Evolutionary conservation across 1,284 basidiomycete species (phyloP), one percentile per base, ranked within the genome.

Genomic region (Puccinia novopanici): DNA sequence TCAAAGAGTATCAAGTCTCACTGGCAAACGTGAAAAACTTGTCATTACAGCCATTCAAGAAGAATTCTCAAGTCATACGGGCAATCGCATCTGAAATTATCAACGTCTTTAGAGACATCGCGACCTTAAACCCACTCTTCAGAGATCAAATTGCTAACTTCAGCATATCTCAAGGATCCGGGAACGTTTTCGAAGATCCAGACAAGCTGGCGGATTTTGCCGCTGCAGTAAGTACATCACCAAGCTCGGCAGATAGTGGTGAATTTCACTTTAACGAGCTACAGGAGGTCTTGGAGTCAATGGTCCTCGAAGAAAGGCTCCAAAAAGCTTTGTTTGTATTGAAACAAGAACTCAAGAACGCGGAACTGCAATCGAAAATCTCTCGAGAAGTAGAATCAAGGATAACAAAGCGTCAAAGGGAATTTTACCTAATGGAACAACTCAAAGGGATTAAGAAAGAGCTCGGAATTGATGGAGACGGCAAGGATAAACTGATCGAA

Each of bases 391-490:
- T 99, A 30, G 95, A 99, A 86, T 90, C 88, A 88, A 98, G 98
- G 88, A 98, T 99, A 82, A 94, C 94, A 71, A 98, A 98, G 87
- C 89, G 95, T 19, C 96, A 99, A 86, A 89, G 95, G 81, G 97
- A 99, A 88, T 98, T 97, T 85, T 98, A 97, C 87, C 88, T 99
- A 81, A 95, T 94, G 92, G 97, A 99, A 86, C 97, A 99, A 87
- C 90, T 99, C 82, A 98, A 97, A 87, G 95, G 94, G 1, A 99
- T 99, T 87, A 98, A 99, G 89, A 97, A 96, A 88, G 97, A 98
- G 87, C 89, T 99, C 9, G 96, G 96, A 5, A 93, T 98, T 90
- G 94, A 96, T 87, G 92, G 91, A 48, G 96, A 99, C 84, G 96
- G 96, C 55, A 98, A 98, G 88, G 96, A 98, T 87, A 97, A 95